These are phyloP conservation scores for Xerophyta viscosa DNA, from an alignment of 106 monocot species.

Conservation along the genomic window DNA sequence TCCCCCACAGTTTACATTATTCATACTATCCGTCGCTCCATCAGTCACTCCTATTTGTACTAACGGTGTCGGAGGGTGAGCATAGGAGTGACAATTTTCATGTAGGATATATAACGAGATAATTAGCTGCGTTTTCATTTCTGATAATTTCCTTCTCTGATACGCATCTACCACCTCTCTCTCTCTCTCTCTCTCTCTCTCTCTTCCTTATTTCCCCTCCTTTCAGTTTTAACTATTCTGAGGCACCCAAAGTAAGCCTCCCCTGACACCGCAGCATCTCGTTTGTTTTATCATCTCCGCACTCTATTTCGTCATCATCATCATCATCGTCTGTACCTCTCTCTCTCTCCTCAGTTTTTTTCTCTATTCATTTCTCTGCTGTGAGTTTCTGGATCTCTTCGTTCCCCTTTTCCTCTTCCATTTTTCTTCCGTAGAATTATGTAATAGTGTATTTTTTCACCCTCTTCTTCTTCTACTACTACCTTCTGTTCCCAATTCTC, in stretches of 20 bases:
- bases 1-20: too few relatives aligned
- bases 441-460: too few relatives aligned
- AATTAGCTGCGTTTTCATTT: too few relatives aligned
- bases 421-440: too few relatives aligned
- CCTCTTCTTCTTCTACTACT: constrained; percentile 6
- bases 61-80: too few relatives aligned
- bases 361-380: neutral
- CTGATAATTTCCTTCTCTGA: constrained; percentile 9
- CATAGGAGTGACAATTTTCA: too few relatives aligned
- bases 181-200: constrained; percentile 11
- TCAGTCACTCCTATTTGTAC: too few relatives aligned
- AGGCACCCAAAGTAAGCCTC: constrained; percentile 23
- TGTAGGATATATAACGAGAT: too few relatives aligned
- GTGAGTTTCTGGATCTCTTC: constrained; percentile 1
- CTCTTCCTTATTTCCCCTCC: constrained; percentile 14
- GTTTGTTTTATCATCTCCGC: constrained; percentile 29
- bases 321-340: constrained; percentile 6
- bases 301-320: constrained; percentile 15
- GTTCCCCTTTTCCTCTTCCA: constrained; percentile 4
- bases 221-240: constrained; percentile 32
- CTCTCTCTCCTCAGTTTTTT: neutral
- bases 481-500: neutral
- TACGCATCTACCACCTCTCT: constrained; percentile 1
- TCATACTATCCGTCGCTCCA: too few relatives aligned
- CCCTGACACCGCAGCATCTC: constrained; percentile 60